Evolutionary conservation across 192 early-diverging fungal species (phyloP), one percentile per base, ranked within the genome.

Genomic region (Chytriomyces sp.): DNA sequence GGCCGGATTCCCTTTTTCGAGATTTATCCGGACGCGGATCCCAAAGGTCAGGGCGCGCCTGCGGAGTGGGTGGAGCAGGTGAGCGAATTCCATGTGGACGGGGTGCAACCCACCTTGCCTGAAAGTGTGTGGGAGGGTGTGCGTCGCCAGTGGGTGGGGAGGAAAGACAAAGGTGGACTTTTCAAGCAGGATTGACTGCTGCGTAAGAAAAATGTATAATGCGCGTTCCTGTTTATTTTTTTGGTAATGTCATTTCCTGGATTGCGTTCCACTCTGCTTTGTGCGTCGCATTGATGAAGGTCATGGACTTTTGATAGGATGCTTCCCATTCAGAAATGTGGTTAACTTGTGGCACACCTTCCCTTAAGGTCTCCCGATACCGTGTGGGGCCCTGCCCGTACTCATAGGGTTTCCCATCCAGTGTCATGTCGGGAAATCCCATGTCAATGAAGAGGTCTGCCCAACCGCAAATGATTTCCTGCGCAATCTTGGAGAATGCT

Each of bases 391-490:
- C 60, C 10, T 10, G 8, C 26, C 60, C 60, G 38, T 19, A 12
- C n/a, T 12, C 60, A 22, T 30, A 14, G 8, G 31, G n/a, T 19
- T 62, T 39, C 1, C 37, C 37, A 36, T 62, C 60, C 37, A 62
- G 32, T 19, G 37, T 62, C n/a, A 62, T 62, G 14, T 28, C 56
- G 1, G 60, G 31, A 62, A 62, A 62, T 26, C 38, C 38, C 26
- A 62, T 28, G 2, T 62, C 60, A 14, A 37, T 17, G 38, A 62
- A 62, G 1, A 62, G 5, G 14, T 62, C 60, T 19, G 60, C 60
- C 60, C 60, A 62, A 10, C 60, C 60, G 0, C 14, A 26, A 10
- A 62, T 26, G 38, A 17, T 37, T 12, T 28, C 0, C 38, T 62
- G 31, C 17, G 36, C 36, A 37, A 62, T 37, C 26, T 30, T 37